Evolutionary conservation across 768 basidiomycete genomes (phyloP).

Genomic region (Amanita rubescens): DNA sequence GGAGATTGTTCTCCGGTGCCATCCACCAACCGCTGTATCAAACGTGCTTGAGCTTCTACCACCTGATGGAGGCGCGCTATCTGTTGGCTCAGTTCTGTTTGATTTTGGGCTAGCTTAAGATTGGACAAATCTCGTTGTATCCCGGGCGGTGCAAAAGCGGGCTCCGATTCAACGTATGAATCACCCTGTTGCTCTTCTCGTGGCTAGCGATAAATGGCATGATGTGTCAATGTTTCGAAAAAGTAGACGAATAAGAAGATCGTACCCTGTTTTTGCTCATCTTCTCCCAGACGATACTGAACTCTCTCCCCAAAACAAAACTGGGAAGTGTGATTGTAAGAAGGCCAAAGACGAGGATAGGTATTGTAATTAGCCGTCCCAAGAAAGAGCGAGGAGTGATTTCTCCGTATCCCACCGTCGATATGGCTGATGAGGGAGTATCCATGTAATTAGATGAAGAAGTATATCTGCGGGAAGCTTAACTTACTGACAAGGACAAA

Average conservation of each 20-base stretch:
- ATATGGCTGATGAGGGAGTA: conserved; percentile 62
- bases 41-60: conserved; percentile 52
- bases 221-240: conserved; percentile 52
- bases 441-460: not conserved
- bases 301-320: conserved; percentile 89
- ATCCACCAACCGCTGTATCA: conserved; percentile 35
- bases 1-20: not conserved
- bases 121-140: conserved; percentile 39
- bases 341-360: conserved; percentile 81
- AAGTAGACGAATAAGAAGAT: conserved; percentile 26
- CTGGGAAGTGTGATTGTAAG: conserved; percentile 85
- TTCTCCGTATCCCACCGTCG: conserved; percentile 89
- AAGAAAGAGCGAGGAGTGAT: conserved; percentile 83
- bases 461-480: not conserved
- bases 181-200: not conserved
- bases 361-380: conserved; percentile 81
- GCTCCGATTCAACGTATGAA: conserved; percentile 6
- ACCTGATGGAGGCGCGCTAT: conserved; percentile 48
- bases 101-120: conserved; percentile 56
- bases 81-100: conserved; percentile 58
- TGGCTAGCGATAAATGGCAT: not conserved
- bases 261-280: conserved; percentile 41
- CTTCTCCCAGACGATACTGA: conserved; percentile 83
- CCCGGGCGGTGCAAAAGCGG: conserved; percentile 10
- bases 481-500: conserved; percentile 75